Conservation (phyloP, 192 early-diverging fungal species). For the Podila epicladia region DNA sequence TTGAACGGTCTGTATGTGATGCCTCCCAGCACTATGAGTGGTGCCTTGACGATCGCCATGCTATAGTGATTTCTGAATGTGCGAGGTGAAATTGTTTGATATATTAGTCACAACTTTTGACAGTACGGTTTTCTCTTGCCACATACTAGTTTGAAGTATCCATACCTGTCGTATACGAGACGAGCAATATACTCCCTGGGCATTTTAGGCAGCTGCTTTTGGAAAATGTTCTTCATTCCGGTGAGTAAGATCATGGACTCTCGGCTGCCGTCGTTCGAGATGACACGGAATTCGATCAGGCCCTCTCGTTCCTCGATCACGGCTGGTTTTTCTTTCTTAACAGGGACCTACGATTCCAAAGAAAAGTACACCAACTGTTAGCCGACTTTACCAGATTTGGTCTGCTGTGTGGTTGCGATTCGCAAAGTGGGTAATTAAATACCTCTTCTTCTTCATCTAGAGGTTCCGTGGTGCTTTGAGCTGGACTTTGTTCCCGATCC, state of each 20-base stretch:
- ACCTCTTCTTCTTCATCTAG: background rate
- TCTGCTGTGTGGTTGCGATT: too few species aligned
- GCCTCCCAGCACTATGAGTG: conserved; percentile 83
- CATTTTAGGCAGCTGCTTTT: conserved; percentile 98
- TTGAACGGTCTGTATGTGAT: conserved; percentile 96
- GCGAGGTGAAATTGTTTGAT: background rate
- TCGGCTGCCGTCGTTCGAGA: conserved; percentile 81
- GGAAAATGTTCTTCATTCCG: conserved; percentile 95
- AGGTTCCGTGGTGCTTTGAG: background rate
- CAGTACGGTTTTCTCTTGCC: too few species aligned
- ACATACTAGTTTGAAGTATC: background rate
- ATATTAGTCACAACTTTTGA: too few species aligned
- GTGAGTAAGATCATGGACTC: conserved; percentile 91
- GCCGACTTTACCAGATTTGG: too few species aligned
- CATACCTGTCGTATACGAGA: conserved; percentile 90
- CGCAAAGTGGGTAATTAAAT: background rate
- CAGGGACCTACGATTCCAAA: conserved; percentile 14
- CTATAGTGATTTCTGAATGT: conserved; percentile 80
- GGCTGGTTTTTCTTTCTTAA: conserved; percentile 67
- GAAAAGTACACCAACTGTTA: background rate
- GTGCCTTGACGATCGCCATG: conserved; percentile 79
- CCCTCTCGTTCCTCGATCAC: conserved; percentile 73
- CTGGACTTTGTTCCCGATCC: background rate
- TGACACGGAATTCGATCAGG: conserved; percentile 75
- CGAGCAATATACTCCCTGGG: conserved; percentile 98